Evolutionary conservation across 208 protist species (phyloP).

Genomic region (Crithidia sp.): DNA sequence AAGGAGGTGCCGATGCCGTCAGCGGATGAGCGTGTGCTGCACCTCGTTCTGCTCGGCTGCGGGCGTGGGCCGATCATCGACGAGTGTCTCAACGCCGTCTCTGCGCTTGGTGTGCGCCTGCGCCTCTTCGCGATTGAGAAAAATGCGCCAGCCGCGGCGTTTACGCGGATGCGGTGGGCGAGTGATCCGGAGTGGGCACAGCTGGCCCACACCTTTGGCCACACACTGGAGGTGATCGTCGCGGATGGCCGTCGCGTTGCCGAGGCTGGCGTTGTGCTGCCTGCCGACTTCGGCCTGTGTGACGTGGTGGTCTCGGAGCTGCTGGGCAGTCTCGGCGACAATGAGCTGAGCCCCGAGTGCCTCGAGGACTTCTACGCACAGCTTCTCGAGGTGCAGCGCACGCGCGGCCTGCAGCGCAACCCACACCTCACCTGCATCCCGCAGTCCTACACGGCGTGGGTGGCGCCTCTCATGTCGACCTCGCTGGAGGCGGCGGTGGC

Average conservation of each 20-base stretch:
- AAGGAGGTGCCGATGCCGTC: slow-evolving; percentile 15
- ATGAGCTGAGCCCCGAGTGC: slow-evolving; percentile 99
- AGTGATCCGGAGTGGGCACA: slow-evolving; percentile 70
- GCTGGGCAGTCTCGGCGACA: slow-evolving; percentile 99
- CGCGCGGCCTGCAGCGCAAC: slow-evolving; percentile 49
- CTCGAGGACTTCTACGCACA: slow-evolving; percentile 92
- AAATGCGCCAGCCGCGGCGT: slow-evolving; percentile 96
- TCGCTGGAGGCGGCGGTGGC: slow-evolving; percentile 57
- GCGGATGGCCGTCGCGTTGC: slow-evolving; percentile 87
- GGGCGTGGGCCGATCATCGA: slow-evolving; percentile 96
- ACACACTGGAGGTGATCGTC: slow-evolving; percentile 90
- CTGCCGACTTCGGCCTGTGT: slow-evolving; percentile 79
- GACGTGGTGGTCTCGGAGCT: slow-evolving; percentile 98
- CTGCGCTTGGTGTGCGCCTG: slow-evolving; percentile 61
- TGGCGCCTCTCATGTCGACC: slow-evolving; percentile 78
- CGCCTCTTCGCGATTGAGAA: slow-evolving; percentile 98
- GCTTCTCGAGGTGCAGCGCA: slow-evolving; percentile 58
- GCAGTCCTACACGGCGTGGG: slow-evolving; percentile 75
- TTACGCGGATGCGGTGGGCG: slow-evolving; percentile 65
- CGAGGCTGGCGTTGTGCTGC: slow-evolving; percentile 32
- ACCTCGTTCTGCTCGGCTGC: slow-evolving; percentile 97
- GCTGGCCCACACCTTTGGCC: slow-evolving; percentile 69
- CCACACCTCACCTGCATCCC: slow-evolving; percentile 70
- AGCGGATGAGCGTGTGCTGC: slow-evolving; percentile 40
- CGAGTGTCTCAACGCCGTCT: slow-evolving; percentile 84